Conservation (phyloP, 768 basidiomycete genomes). For the Leccinum aurantiacum region DNA sequence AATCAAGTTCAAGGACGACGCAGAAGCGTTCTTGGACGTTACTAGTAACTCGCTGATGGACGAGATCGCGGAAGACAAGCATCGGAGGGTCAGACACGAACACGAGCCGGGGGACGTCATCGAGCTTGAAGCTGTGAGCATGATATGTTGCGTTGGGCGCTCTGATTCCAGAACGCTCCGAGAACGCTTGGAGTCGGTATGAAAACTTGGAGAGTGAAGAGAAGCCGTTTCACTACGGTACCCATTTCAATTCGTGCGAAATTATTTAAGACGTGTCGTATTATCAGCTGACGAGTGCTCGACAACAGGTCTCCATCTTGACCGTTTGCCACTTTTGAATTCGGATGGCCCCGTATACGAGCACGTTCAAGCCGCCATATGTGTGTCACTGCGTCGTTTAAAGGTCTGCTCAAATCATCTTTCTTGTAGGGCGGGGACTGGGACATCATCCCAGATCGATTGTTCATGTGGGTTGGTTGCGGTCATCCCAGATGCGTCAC, state of each 20-base stretch:
- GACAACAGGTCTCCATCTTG: constrained; percentile 38
- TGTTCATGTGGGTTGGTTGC: constrained; percentile 58
- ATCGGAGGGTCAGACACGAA: constrained; percentile 81
- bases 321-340: constrained; percentile 95
- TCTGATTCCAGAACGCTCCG: no score
- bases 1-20: constrained; percentile 13
- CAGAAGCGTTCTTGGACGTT: constrained; percentile 14
- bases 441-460: constrained; percentile 78
- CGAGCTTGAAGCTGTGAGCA: constrained; percentile 64
- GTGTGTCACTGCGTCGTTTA: constrained; percentile 28
- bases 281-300: constrained; percentile 3
- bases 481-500: background rate
- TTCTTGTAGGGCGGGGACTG: constrained; percentile 79
- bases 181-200: no score
- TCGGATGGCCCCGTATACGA: constrained; percentile 84
- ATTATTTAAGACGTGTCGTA: background rate
- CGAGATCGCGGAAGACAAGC: constrained; percentile 85
- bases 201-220: constrained; percentile 39
- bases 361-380: constrained; percentile 90
- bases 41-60: constrained; percentile 55
- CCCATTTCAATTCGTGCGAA: constrained; percentile 79
- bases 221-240: constrained; percentile 89
- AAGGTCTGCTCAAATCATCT: background rate
- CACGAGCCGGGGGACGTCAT: constrained; percentile 89
- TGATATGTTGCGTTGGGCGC: constrained; percentile 63